These are phyloP conservation scores for Cucurbitaria berberidis DNA, from an alignment of 2,329 filamentous ascomycete genomes.

Conservation along the genomic window DNA sequence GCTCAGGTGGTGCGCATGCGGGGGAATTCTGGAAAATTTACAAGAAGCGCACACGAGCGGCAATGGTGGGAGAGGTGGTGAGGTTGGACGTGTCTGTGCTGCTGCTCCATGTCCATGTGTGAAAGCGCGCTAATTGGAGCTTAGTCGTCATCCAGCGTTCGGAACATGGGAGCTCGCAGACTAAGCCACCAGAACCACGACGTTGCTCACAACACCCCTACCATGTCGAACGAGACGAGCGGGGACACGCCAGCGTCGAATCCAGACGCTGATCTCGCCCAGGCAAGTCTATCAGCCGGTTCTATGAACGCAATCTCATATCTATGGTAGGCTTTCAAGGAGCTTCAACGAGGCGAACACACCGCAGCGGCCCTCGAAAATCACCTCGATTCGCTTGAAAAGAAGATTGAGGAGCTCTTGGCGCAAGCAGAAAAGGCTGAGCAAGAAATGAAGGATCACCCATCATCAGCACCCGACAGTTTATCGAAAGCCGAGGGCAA, in stretches of 20 bases:
- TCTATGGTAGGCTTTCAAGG: conserved; percentile 55
- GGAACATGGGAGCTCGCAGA: conserved; percentile 9
- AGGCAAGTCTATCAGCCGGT: conserved; percentile 25
- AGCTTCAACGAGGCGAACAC: conserved; percentile 61
- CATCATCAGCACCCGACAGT: conserved; percentile 20
- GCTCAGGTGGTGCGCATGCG: conserved; percentile 29
- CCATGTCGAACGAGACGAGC: conserved; percentile 43
- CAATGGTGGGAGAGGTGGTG: conserved; percentile 27
- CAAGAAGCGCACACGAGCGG: conserved; percentile 22
- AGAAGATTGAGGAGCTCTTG: conserved; percentile 61
- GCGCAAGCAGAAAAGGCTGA: conserved; percentile 55
- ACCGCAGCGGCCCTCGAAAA: conserved; percentile 62
- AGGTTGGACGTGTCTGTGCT: conserved; percentile 33
- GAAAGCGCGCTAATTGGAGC: conserved; percentile 35
- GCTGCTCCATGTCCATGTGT: conserved; percentile 21
- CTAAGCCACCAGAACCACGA: conserved; percentile 20
- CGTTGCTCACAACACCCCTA: conserved; percentile 15
- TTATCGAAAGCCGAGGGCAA: conserved; percentile 21
- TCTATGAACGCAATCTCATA: conserved; percentile 15
- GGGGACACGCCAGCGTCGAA: conserved; percentile 26
- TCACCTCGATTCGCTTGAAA: conserved; percentile 61
- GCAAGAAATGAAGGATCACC: conserved; percentile 32
- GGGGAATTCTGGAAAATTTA: conserved; percentile 12
- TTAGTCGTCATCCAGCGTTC: conserved; percentile 38
- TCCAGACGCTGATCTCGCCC: conserved; percentile 44